phyloP scores from a whole-genome alignment of 129 eudicot species.

The Silybum marianum region DNA sequence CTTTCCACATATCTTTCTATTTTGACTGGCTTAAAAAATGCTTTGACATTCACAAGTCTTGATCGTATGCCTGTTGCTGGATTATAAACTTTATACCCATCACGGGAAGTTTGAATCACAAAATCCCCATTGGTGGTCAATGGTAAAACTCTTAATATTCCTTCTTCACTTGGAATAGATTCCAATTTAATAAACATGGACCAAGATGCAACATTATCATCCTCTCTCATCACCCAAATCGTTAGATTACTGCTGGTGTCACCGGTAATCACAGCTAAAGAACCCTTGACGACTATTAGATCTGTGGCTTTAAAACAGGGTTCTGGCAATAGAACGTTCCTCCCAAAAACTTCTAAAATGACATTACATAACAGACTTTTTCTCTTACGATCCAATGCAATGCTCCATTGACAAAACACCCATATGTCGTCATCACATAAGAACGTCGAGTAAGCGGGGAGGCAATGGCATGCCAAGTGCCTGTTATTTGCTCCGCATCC shows the following conservation, averaged over 20 bases:
- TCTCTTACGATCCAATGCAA: slow-evolving; percentile 15
- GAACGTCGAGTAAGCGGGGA: neutral
- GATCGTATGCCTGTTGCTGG: neutral
- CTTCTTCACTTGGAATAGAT: neutral
- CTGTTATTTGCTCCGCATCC: too few species aligned
- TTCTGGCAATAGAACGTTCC: neutral
- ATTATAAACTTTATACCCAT: neutral
- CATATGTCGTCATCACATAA: neutral
- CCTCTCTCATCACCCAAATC: neutral
- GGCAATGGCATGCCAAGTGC: neutral
- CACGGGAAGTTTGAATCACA: neutral
- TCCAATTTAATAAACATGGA: neutral
- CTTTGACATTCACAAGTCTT: neutral
- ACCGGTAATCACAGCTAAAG: neutral
- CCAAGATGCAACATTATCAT: neutral
- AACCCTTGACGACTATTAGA: neutral
- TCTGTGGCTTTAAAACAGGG: neutral
- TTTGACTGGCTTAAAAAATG: neutral
- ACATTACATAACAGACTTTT: neutral
- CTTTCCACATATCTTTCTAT: neutral
- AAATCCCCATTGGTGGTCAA: neutral
- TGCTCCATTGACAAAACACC: slow-evolving; percentile 10
- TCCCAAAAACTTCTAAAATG: slow-evolving; percentile 16
- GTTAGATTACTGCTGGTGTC: neutral
- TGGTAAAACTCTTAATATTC: neutral